Percentiles rank a stretch among this genome's conserved stretches.
Conservation (phyloP, 805 yeast species). For the Candida yuanshanica region DNA sequence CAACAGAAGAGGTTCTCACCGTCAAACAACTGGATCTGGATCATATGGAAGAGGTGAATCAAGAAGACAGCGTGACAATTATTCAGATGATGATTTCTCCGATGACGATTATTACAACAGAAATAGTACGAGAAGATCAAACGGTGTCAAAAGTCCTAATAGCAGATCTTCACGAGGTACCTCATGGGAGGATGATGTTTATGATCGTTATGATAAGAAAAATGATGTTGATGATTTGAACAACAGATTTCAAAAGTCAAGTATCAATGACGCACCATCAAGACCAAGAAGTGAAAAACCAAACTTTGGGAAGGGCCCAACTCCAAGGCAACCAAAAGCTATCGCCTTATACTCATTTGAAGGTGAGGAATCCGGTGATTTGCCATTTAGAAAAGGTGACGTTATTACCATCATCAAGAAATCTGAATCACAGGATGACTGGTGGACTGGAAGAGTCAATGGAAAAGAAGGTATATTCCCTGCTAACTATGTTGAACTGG, state of each 20-base stretch:
- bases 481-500: conserved; percentile 88
- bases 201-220: conserved; percentile 45
- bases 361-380: conserved; percentile 92
- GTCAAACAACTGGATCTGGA: not conserved
- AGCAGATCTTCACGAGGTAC: conserved; percentile 26
- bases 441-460: conserved; percentile 96
- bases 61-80: conserved; percentile 21
- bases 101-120: conserved; percentile 36
- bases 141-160: conserved; percentile 12
- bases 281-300: conserved; percentile 40
- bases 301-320: conserved; percentile 24
- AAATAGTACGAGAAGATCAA: conserved; percentile 19
- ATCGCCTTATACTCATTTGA: conserved; percentile 84
- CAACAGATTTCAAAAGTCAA: conserved; percentile 35
- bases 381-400: conserved; percentile 92
- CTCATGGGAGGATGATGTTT: conserved; percentile 88
- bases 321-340: conserved; percentile 59
- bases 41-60: conserved; percentile 8
- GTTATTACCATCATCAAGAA: conserved; percentile 81
- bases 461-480: conserved; percentile 92
- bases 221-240: conserved; percentile 31
- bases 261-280: conserved; percentile 31
- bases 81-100: conserved; percentile 29
- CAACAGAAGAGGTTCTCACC: conserved; percentile 13
- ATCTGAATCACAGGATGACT: conserved; percentile 85